Base-by-base conservation (phyloP, 2,329 filamentous ascomycete species). In the Aspergillus luchuensis region DNA sequence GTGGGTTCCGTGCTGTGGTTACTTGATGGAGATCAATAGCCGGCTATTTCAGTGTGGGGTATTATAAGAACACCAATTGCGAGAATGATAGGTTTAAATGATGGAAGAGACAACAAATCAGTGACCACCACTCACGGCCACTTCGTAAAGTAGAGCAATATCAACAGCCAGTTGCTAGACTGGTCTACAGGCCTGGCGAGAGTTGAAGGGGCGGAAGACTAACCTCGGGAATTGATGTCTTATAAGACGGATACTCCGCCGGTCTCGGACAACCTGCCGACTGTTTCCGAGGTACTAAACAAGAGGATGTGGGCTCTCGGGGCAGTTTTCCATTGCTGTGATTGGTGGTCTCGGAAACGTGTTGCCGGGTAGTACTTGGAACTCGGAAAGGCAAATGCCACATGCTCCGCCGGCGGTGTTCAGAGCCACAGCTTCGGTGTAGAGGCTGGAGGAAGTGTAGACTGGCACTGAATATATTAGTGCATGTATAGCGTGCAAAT, bases 291-390 rank as follows among this genome's bases (percentile, higher is more conserved):
- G 63, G 55, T 2, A 36, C 5, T 10, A 13, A 36, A 36, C 2
- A 36, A 36, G 28, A 45, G 10, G 10, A 39, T 6, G n/a, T 15
- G 48, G 19, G 52, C n/a, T 38, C 15, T 25, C 23, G n/a, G 41
- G 33, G 15, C 2, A 33, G 13, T 19, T 8, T 19, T 39, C 25
- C 28, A 56, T 23, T 5, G 8, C 11, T 33, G 1, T 61, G 39
- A 68, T 68, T 66, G 65, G 65, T 15, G 23, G 21, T 66, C 66
- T 67, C 66, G 63, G 66, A 64, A 64, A 30, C 5, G n/a, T 15
- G 39, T 21, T 33, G 15, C 17, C 28, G 52, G 7, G 3, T 17
- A 10, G 3, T 13, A 10, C 2, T 36, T 36, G n/a, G 2, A 8
- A 49, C 47, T 50, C 25, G 47, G 47, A 33, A 33, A n/a, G 25